phyloP scores from a whole-genome alignment of 495 filamentous ascomycete species.

The Penicillium longicatenatum region DNA sequence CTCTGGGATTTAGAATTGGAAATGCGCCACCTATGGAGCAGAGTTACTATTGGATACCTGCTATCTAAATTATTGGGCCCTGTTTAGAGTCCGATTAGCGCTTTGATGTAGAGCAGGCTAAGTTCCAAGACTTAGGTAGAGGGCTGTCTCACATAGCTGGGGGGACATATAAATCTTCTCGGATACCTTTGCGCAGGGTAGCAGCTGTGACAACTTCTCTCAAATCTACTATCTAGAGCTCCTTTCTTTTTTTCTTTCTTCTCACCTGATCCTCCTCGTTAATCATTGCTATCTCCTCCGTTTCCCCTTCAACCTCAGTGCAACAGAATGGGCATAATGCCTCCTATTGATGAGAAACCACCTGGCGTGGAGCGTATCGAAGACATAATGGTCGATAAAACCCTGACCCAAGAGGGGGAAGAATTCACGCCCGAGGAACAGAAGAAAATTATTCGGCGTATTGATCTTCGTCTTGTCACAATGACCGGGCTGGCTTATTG shows the following conservation, averaged over 20 bases:
- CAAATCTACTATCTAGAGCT: not conserved
- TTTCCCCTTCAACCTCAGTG: no score
- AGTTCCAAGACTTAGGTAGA: not conserved
- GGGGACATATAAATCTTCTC: not conserved
- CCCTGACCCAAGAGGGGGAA: slow-evolving; percentile 32
- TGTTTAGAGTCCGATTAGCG: not conserved
- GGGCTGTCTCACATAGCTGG: not conserved
- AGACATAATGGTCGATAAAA: slow-evolving; percentile 23
- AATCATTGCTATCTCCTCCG: not conserved
- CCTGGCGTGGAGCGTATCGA: slow-evolving; percentile 32
- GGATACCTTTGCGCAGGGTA: not conserved
- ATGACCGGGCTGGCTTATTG: slow-evolving; percentile 68
- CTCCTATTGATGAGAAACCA: slow-evolving; percentile 28
- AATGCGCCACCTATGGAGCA: not conserved
- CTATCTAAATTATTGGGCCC: not conserved
- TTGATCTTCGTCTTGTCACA: slow-evolving; percentile 64
- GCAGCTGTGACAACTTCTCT: not conserved
- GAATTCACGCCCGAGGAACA: slow-evolving; percentile 40
- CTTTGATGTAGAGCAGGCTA: not conserved
- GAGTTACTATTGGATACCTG: not conserved
- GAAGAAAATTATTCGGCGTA: slow-evolving; percentile 54
- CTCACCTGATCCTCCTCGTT: not conserved
- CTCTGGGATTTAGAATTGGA: not conserved
- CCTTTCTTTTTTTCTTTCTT: not conserved
- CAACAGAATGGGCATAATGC: not conserved